phyloP scores from a whole-genome alignment of 345 rosid species.

The Salix exigua region DNA sequence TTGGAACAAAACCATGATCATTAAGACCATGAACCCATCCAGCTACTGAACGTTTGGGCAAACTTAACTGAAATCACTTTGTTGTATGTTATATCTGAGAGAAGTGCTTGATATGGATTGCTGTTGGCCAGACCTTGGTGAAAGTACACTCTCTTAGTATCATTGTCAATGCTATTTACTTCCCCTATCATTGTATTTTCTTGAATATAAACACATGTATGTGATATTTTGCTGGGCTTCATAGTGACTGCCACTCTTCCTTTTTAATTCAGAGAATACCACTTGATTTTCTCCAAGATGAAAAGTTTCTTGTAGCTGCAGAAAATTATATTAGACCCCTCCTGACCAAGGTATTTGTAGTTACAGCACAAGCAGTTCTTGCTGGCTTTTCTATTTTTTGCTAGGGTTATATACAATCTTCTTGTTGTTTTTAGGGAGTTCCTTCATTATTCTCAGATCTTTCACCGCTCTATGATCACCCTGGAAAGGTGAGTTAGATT shows the following conservation, averaged over 20 bases:
- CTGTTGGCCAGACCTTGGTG: background rate
- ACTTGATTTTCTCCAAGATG: conserved; percentile 87
- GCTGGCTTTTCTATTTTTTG: conserved; percentile 8
- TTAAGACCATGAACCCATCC: background rate
- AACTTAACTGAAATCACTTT: background rate
- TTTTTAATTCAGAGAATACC: conserved; percentile 73
- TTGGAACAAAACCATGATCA: background rate
- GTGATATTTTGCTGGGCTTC: background rate
- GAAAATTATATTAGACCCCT: conserved; percentile 77
- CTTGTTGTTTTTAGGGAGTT: conserved; percentile 61
- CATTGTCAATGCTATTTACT: background rate
- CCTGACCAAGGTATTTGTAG: conserved; percentile 61
- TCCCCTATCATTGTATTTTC: background rate
- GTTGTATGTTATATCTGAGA: background rate
- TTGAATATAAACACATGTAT: background rate
- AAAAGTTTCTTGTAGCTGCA: conserved; percentile 75
- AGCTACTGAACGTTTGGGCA: background rate
- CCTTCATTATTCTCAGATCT: conserved; percentile 97
- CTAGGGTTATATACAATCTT: conserved; percentile 10
- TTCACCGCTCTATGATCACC: conserved; percentile 80
- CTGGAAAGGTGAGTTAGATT: conserved; percentile 63
- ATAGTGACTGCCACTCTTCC: background rate
- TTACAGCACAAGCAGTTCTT: background rate
- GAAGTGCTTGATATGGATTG: background rate
- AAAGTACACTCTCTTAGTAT: background rate